phyloP scores from a whole-genome alignment of 2,329 filamentous ascomycete species.

The Aspergillus clavatus region DNA sequence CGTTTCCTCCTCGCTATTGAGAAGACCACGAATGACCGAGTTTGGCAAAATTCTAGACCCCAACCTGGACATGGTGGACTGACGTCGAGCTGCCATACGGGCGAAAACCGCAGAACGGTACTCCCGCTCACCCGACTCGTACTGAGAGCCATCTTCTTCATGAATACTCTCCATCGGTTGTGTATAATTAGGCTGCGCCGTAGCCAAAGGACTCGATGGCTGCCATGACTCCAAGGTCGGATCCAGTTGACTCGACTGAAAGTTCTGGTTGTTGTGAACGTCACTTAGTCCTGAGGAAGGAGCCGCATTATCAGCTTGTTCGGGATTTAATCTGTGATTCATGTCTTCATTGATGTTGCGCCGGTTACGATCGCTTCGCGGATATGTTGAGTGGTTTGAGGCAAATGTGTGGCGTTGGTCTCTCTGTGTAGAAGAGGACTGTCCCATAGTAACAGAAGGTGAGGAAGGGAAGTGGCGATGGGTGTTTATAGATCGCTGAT shows the following conservation, averaged over 20 bases:
- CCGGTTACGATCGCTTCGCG: slow-evolving; percentile 17
- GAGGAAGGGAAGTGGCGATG: slow-evolving; percentile 16
- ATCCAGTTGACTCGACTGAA: slow-evolving; percentile 8
- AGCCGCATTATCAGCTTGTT: slow-evolving; percentile 22
- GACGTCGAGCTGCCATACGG: slow-evolving; percentile 37
- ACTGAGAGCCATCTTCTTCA: slow-evolving; percentile 34
- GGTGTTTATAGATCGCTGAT: slow-evolving; percentile 23
- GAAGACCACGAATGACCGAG: slow-evolving; percentile 40
- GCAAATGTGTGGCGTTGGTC: slow-evolving; percentile 26
- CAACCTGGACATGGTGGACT: slow-evolving; percentile 46
- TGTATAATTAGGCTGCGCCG: slow-evolving; percentile 9
- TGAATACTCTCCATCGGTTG: slow-evolving; percentile 32
- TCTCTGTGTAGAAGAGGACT: slow-evolving; percentile 40
- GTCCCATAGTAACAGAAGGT: slow-evolving; percentile 39
- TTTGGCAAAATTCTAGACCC: slow-evolving; percentile 47
- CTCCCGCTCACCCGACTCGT: slow-evolving; percentile 28
- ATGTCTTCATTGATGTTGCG: slow-evolving; percentile 33
- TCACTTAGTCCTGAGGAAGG: slow-evolving; percentile 13
- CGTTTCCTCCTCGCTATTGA: slow-evolving; percentile 45
- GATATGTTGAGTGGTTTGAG: slow-evolving; percentile 18
- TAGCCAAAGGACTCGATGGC: slow-evolving; percentile 11
- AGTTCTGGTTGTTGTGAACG: slow-evolving; percentile 11
- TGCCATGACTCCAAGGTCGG: slow-evolving; percentile 16
- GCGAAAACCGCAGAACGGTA: slow-evolving; percentile 29
- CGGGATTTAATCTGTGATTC: slow-evolving; percentile 26